Percentiles rank a stretch among this genome's conserved stretches.
Conservation (phyloP, 2,329 filamentous ascomycete genomes). For the Juglanconis oblonga region DNA sequence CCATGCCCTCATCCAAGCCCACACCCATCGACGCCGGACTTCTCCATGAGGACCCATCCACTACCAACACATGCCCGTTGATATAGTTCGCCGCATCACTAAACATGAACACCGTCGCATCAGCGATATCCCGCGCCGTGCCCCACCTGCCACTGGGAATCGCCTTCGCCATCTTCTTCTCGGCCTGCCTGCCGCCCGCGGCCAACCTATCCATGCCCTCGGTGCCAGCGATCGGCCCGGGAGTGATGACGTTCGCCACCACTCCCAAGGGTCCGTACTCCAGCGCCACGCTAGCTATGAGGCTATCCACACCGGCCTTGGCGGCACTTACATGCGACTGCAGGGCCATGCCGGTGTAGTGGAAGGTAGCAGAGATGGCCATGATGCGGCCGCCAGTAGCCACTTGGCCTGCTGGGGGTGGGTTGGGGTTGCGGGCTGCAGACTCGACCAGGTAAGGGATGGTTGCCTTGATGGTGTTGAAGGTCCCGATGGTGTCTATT, state of each 20-base stretch:
- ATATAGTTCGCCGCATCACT: slow-evolving; percentile 83
- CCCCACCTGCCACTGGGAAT: slow-evolving; percentile 78
- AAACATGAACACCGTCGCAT: slow-evolving; percentile 88
- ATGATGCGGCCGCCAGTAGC: slow-evolving; percentile 77
- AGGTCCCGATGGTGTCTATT: slow-evolving; percentile 91
- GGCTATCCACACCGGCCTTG: slow-evolving; percentile 85
- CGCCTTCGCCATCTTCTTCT: slow-evolving; percentile 33
- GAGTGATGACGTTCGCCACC: slow-evolving; percentile 84
- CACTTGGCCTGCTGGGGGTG: slow-evolving; percentile 52
- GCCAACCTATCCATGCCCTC: slow-evolving; percentile 71
- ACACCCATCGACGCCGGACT: slow-evolving; percentile 44
- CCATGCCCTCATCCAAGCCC: slow-evolving; percentile 45
- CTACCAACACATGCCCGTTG: slow-evolving; percentile 77
- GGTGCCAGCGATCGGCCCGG: slow-evolving; percentile 80
- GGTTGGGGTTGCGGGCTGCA: slow-evolving; percentile 60
- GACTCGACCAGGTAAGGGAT: slow-evolving; percentile 77
- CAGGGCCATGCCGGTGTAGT: slow-evolving; percentile 81
- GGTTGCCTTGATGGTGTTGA: slow-evolving; percentile 91
- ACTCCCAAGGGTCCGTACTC: slow-evolving; percentile 88
- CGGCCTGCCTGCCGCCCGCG: slow-evolving; percentile 34
- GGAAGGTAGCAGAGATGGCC: slow-evolving; percentile 86
- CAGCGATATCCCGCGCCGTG: slow-evolving; percentile 81
- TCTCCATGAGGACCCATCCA: slow-evolving; percentile 61
- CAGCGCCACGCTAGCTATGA: slow-evolving; percentile 75
- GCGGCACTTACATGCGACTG: slow-evolving; percentile 90